Percentiles rank a stretch among this genome's conserved stretches.
These are phyloP conservation scores for Serpula lacrymans DNA, from an alignment of 768 basidiomycete species.

Conservation along the genomic window DNA sequence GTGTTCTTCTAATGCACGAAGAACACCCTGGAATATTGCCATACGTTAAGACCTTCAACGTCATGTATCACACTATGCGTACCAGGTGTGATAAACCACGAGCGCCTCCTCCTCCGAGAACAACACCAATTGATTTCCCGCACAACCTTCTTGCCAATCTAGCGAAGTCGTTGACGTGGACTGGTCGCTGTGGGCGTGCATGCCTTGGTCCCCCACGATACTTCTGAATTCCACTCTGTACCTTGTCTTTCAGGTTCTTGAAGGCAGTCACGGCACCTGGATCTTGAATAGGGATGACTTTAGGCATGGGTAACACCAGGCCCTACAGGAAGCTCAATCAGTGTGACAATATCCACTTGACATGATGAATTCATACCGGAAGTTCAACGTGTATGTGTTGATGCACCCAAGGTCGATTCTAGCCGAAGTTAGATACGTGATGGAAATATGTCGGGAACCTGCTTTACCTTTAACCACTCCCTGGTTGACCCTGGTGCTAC, in stretches of 20 bases:
- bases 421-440: slow-evolving; percentile 8
- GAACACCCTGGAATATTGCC: slow-evolving; percentile 62
- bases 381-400: slow-evolving; percentile 95
- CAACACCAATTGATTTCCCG: slow-evolving; percentile 89
- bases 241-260: slow-evolving; percentile 89
- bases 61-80: slow-evolving; percentile 33
- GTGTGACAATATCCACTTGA: slow-evolving; percentile 4
- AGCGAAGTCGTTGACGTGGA: slow-evolving; percentile 88
- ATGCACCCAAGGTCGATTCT: slow-evolving; percentile 96
- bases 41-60: background rate
- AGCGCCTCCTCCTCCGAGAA: slow-evolving; percentile 97
- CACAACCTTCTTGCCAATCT: slow-evolving; percentile 87
- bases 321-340: slow-evolving; percentile 50
- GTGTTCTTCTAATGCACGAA: slow-evolving; percentile 88
- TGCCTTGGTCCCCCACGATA: slow-evolving; percentile 69
- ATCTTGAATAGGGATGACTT: slow-evolving; percentile 64
- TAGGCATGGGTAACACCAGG: slow-evolving; percentile 60
- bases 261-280: slow-evolving; percentile 86
- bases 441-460: slow-evolving; percentile 2
- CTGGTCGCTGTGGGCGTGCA: slow-evolving; percentile 68
- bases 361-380: slow-evolving; percentile 45
- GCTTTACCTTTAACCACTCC: slow-evolving; percentile 85
- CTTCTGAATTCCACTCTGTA: slow-evolving; percentile 84
- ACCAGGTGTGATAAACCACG: slow-evolving; percentile 78
- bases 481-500: slow-evolving; percentile 90